phyloP scores from a whole-genome alignment of 768 basidiomycete species.

The Rhizopogon vinicolor region DNA sequence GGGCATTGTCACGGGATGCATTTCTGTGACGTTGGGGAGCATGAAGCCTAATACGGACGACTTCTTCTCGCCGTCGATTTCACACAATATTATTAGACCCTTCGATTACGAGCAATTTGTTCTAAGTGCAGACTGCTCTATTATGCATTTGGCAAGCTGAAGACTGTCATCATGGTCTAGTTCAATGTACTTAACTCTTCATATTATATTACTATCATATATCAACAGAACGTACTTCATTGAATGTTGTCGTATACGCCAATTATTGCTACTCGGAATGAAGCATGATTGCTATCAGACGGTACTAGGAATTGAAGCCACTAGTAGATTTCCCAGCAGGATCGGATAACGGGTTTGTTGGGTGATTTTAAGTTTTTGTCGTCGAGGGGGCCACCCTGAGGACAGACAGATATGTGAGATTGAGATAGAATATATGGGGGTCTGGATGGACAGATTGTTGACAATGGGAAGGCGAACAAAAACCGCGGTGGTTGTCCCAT shows the following conservation, averaged over 20 bases:
- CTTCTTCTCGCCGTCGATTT: conserved; percentile 3
- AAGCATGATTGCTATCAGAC: conserved; percentile 11
- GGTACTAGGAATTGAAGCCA: conserved; percentile 7
- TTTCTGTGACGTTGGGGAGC: conserved; percentile 38
- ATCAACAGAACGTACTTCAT: conserved; percentile 12
- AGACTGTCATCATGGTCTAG: conserved; percentile 3
- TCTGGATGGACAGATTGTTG: too few relatives aligned
- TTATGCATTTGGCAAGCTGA: conserved; percentile 12
- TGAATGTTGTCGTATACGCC: background rate
- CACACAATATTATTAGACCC: conserved; percentile 10
- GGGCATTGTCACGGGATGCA: conserved; percentile 48
- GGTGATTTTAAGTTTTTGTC: conserved; percentile 9
- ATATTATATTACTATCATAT: conserved; percentile 17
- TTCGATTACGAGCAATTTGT: conserved; percentile 1
- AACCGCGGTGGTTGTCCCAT: background rate
- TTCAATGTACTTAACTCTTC: conserved; percentile 19
- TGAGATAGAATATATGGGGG: too few relatives aligned
- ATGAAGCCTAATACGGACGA: background rate
- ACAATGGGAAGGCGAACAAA: conserved; percentile 2
- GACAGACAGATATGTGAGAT: too few relatives aligned
- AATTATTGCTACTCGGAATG: conserved; percentile 12
- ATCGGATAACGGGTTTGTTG: background rate
- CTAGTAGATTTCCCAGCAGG: background rate
- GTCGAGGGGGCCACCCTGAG: background rate
- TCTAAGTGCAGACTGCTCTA: background rate